Conservation (phyloP, 1,284 basidiomycete species). For the Puccinia coronata region DNA sequence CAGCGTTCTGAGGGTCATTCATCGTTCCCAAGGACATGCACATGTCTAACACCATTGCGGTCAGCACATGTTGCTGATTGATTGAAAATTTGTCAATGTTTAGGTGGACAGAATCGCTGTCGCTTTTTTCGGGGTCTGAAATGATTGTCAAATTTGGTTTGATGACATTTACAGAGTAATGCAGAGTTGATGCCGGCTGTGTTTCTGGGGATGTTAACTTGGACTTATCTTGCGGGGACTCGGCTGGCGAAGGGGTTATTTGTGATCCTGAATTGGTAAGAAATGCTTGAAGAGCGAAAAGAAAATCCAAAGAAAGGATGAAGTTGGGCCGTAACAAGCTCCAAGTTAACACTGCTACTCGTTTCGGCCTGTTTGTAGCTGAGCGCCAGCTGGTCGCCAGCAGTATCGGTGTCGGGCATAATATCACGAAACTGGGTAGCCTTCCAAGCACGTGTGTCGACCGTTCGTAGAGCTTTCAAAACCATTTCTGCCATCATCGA, state of each 20-base stretch:
- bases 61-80: slow-evolving; percentile 34
- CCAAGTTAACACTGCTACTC: slow-evolving; percentile 75
- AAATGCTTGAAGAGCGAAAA: slow-evolving; percentile 84
- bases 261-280: slow-evolving; percentile 69
- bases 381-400: slow-evolving; percentile 92
- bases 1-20: slow-evolving; percentile 33
- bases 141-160: slow-evolving; percentile 44
- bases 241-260: slow-evolving; percentile 43
- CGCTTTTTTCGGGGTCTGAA: slow-evolving; percentile 45
- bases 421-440: slow-evolving; percentile 87
- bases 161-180: slow-evolving; percentile 45
- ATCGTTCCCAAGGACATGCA: slow-evolving; percentile 48
- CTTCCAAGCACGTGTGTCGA: slow-evolving; percentile 77
- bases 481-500: slow-evolving; percentile 83
- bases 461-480: slow-evolving; percentile 85
- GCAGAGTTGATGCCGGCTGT: slow-evolving; percentile 1
- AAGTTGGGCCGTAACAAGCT: slow-evolving; percentile 90
- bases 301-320: slow-evolving; percentile 89
- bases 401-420: slow-evolving; percentile 84
- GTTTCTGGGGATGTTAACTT: slow-evolving; percentile 19
- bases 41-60: slow-evolving; percentile 38
- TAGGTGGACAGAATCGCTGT: slow-evolving; percentile 47
- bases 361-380: slow-evolving; percentile 74
- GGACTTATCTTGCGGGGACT: slow-evolving; percentile 15
- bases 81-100: slow-evolving; percentile 48